phyloP scores from a whole-genome alignment of 371 early-diverging fungal genomes.

The Rhizopus arrhizus region DNA sequence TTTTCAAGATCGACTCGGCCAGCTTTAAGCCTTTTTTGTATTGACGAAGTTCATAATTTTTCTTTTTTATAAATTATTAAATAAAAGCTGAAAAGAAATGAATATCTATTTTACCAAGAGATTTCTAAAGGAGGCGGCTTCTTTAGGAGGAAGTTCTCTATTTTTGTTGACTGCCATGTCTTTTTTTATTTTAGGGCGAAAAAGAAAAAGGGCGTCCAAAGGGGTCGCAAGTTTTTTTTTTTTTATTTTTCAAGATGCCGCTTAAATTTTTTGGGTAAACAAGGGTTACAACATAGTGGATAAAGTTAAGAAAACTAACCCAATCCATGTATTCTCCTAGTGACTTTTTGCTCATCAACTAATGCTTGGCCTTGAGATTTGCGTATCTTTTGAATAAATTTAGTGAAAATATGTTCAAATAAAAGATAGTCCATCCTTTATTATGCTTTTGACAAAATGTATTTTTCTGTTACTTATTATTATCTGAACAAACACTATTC shows the following conservation, averaged over 20 bases:
- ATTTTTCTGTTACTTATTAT: too few relatives aligned
- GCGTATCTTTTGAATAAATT: too few relatives aligned
- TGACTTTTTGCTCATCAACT: too few relatives aligned
- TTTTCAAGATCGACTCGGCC: slow-evolving; percentile 90
- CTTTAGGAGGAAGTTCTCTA: slow-evolving; percentile 72
- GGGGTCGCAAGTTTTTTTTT: not conserved
- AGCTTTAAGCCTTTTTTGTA: slow-evolving; percentile 94
- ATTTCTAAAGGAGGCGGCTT: slow-evolving; percentile 75
- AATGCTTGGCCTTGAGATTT: too few relatives aligned
- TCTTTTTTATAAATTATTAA: slow-evolving; percentile 55
- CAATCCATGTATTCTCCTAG: too few relatives aligned
- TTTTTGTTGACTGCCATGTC: slow-evolving; percentile 13
- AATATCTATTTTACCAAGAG: slow-evolving; percentile 61
- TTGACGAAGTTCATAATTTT: slow-evolving; percentile 91
- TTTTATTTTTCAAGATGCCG: not conserved
- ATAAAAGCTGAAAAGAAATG: not conserved
- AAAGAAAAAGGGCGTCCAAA: not conserved
- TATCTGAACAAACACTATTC: too few relatives aligned
- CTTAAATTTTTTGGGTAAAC: not conserved
- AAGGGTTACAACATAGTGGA: too few relatives aligned
- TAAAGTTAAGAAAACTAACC: too few relatives aligned
- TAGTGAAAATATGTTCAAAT: too few relatives aligned
- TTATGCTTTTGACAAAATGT: too few relatives aligned
- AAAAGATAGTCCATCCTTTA: too few relatives aligned
- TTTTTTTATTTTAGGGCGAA: not conserved